Evolutionary conservation across 1,284 basidiomycete species (phyloP).

Genomic region (Malassezia arunalokei): DNA sequence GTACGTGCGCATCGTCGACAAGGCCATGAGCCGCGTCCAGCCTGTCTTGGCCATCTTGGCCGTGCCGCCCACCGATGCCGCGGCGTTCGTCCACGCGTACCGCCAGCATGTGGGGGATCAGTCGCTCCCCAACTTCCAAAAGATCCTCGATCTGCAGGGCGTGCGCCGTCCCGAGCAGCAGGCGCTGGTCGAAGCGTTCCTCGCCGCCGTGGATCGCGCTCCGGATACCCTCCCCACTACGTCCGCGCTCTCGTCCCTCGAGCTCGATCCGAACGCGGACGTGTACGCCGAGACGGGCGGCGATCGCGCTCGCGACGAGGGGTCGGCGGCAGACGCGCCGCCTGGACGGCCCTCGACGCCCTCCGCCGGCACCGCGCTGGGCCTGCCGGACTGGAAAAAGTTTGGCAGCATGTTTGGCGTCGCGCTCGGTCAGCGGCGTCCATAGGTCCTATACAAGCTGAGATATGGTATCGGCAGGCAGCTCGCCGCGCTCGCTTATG

Average conservation of each 20-base stretch:
- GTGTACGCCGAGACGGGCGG: constrained; percentile 19
- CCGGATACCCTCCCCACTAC: constrained; percentile 18
- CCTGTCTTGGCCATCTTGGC: constrained; percentile 27
- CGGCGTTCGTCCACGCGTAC: constrained; percentile 28
- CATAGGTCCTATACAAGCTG: background rate
- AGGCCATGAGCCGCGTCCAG: constrained; percentile 23
- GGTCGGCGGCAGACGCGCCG: constrained; percentile 2
- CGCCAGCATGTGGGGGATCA: constrained; percentile 29
- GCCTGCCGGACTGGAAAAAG: constrained; percentile 32
- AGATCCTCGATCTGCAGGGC: constrained; percentile 68
- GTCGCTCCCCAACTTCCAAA: constrained; percentile 55
- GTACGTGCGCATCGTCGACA: constrained; percentile 32
- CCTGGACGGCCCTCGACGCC: constrained; percentile 3
- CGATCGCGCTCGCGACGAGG: constrained; percentile 16
- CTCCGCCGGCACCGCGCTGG: constrained; percentile 17
- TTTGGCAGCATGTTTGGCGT: constrained; percentile 37
- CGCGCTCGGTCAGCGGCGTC: constrained; percentile 22
- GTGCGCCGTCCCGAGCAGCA: constrained; percentile 11
- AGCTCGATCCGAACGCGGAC: constrained; percentile 13
- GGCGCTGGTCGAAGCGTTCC: constrained; percentile 11
- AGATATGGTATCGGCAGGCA: constrained; percentile 2
- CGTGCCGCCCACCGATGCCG: constrained; percentile 12
- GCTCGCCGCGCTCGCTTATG: background rate
- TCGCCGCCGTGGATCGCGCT: constrained; percentile 7
- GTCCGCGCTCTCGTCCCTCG: constrained; percentile 57